phyloP scores from a whole-genome alignment of 495 filamentous ascomycete genomes.

The Annulohypoxylon nitens region DNA sequence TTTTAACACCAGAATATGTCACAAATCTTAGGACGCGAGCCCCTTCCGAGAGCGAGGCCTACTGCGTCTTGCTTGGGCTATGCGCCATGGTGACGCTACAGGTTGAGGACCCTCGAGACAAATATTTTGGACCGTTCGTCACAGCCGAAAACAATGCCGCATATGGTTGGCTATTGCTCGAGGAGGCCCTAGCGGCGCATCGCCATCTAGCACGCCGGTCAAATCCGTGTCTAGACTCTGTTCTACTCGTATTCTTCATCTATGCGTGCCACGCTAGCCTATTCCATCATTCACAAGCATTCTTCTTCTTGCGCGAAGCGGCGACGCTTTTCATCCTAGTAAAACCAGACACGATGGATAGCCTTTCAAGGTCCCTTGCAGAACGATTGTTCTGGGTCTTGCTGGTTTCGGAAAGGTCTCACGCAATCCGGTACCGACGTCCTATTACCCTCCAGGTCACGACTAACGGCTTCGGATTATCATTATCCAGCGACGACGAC shows the following conservation, averaged over 20 bases:
- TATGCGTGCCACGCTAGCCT: constrained; percentile 78
- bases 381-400: constrained; percentile 72
- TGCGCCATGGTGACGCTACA: constrained; percentile 55
- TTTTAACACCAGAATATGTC: constrained; percentile 52
- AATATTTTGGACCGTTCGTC: constrained; percentile 32
- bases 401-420: constrained; percentile 74
- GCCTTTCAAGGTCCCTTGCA: constrained; percentile 51
- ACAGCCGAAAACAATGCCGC: constrained; percentile 44
- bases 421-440: constrained; percentile 78
- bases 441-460: constrained; percentile 73
- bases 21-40: constrained; percentile 41
- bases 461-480: constrained; percentile 41
- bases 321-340: constrained; percentile 66
- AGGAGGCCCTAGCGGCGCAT: constrained; percentile 44
- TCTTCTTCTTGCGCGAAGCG: constrained; percentile 72
- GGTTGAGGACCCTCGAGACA: constrained; percentile 47
- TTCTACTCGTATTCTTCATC: constrained; percentile 77
- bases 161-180: constrained; percentile 51
- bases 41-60: constrained; percentile 47
- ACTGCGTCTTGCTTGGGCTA: constrained; percentile 52
- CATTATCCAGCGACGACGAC: constrained; percentile 52
- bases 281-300: constrained; percentile 70
- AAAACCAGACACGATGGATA: constrained; percentile 55
- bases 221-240: constrained; percentile 67
- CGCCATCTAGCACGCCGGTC: constrained; percentile 39